Evolutionary conservation across 495 filamentous ascomycete species (phyloP), one percentile per base, ranked within the genome.

Genomic region (Rostrohypoxylon terebratum): DNA sequence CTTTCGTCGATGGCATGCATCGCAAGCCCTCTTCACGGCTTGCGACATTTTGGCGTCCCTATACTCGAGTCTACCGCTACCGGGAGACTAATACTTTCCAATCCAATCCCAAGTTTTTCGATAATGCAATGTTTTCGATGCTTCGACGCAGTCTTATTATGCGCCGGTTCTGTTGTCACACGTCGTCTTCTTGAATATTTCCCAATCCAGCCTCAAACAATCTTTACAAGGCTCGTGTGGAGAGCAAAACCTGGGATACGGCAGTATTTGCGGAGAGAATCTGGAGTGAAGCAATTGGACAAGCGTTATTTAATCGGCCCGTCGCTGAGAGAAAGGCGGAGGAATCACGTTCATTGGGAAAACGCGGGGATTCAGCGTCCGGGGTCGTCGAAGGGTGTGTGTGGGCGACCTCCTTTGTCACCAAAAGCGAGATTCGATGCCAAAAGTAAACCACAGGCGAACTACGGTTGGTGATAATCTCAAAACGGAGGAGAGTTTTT

Each of bases 1-100:
- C 81, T 94, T 96, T 63, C 92, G 89, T 44, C 92, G 88, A 81
- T 94, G 92, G 81, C 92, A 96, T 77, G 89, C 91, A 80, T 93
- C 92, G 84, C 91, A 94, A 51, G 91, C 92, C 73, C 89, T 81
- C 78, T 92, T 91, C 68, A 87, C 86, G 63, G 85, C 86, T 57
- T 84, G 80, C 77, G 86, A 81, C 82, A 86, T 87, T 50, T 72
- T 77, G 60, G 40, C 3, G 20, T 63, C 20, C 50, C 28, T 69
- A 63, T 55, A 33, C 51, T 59, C 23, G 62, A 33, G 36, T 20
- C 51, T 21, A 38, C 53, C 47, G 51, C 51, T 21, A 38, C 53
- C 47, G 51, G 40, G 16, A 58, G 59, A 44, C 45, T 25, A 64
- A 57, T 33, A 48, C 47, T 33, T 59, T 28, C 6, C 28, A n/a